Conservation (phyloP, 2,329 filamentous ascomycete genomes). For the Thyridium curvatum region DNA sequence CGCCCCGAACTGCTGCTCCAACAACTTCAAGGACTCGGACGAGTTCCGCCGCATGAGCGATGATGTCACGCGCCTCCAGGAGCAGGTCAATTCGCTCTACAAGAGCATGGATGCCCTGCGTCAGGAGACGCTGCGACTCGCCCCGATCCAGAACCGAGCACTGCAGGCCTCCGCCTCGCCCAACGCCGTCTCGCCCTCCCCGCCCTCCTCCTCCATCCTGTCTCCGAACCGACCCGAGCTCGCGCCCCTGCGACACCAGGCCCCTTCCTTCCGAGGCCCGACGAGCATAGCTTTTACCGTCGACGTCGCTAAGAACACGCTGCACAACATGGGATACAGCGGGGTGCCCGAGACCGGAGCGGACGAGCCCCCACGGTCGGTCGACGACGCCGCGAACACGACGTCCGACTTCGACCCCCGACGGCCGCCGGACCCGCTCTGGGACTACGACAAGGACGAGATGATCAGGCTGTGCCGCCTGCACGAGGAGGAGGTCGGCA, state of each 20-base stretch:
- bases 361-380: too few species aligned
- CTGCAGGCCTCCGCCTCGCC: conserved; percentile 24
- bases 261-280: conserved; percentile 70
- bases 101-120: conserved; percentile 65
- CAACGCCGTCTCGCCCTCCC: conserved; percentile 28
- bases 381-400: too few species aligned
- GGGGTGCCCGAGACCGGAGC: conserved; percentile 44
- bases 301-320: conserved; percentile 78
- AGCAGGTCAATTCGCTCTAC: conserved; percentile 76
- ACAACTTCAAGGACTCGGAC: conserved; percentile 85
- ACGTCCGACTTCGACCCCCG: conserved; percentile 2
- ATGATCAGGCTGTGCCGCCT: conserved; percentile 71
- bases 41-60: conserved; percentile 79
- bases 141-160: conserved; percentile 35
- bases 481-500: conserved; percentile 84
- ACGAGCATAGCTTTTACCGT: conserved; percentile 82
- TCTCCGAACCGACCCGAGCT: conserved; percentile 36
- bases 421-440: conserved; percentile 62
- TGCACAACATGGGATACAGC: conserved; percentile 85
- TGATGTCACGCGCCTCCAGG: conserved; percentile 70
- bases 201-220: conserved; percentile 37
- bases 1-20: conserved; percentile 61
- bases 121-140: conserved; percentile 39
- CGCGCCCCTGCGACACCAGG: conserved; percentile 37
- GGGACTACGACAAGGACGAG: conserved; percentile 71